phyloP scores from a whole-genome alignment of 2,329 filamentous ascomycete genomes.

The Arachnomyces sp. region DNA sequence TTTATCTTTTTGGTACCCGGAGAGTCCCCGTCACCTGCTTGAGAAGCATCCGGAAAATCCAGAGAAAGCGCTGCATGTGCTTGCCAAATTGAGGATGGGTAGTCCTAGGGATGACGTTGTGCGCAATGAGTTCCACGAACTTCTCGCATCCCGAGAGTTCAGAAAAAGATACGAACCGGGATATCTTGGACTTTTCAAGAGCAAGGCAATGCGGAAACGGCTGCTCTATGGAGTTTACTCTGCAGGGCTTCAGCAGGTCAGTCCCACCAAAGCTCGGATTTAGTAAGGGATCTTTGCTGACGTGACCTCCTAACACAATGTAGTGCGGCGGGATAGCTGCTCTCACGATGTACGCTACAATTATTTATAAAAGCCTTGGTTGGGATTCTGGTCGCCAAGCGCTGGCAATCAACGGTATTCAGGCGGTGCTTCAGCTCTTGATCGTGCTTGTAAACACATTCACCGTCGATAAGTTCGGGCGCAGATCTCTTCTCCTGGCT shows the following conservation, averaged over 20 bases:
- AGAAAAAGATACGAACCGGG: constrained; percentile 24
- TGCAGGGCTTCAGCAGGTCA: constrained; percentile 24
- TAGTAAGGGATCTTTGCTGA: too few species aligned
- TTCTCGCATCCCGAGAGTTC: constrained; percentile 30
- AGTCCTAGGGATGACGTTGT: constrained; percentile 23
- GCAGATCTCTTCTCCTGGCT: constrained; percentile 26
- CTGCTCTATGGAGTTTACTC: constrained; percentile 32
- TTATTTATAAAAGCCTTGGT: constrained; percentile 34
- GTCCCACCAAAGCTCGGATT: too few species aligned
- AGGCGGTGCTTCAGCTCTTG: constrained; percentile 31
- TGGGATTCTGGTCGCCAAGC: constrained; percentile 30
- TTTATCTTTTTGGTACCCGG: constrained; percentile 33
- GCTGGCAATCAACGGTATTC: constrained; percentile 32
- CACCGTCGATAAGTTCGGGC: constrained; percentile 31
- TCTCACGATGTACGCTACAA: constrained; percentile 32
- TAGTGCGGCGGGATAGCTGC: constrained; percentile 23
- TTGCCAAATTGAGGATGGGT: constrained; percentile 27
- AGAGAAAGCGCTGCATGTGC: constrained; percentile 21
- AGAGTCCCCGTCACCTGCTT: constrained; percentile 29
- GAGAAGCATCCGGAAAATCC: constrained; percentile 29
- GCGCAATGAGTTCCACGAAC: constrained; percentile 30
- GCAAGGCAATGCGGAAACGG: constrained; percentile 28
- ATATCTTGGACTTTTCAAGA: constrained; percentile 27
- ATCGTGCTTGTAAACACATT: constrained; percentile 36
- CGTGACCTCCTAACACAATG: neutral